Conservation (phyloP, 352 stramenopile species). For the Aphanomyces euteiches region DNA sequence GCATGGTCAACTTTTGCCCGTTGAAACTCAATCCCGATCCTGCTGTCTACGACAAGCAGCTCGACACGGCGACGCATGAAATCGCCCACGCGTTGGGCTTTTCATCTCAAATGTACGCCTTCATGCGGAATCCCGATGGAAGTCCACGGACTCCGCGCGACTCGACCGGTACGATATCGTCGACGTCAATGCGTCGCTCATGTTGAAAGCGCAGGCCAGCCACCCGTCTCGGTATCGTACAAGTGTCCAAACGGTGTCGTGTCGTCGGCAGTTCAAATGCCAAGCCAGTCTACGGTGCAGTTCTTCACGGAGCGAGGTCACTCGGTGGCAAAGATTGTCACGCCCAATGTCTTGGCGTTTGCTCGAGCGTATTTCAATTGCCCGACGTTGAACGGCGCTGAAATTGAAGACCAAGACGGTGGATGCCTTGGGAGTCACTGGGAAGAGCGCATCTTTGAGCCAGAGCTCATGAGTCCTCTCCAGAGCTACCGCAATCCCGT, state of each 20-base stretch:
- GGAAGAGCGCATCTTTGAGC: conserved; percentile 80
- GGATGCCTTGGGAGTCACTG: conserved; percentile 76
- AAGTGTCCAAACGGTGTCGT: conserved; percentile 55
- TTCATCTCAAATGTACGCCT: conserved; percentile 67
- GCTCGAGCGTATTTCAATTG: conserved; percentile 70
- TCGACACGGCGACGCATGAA: conserved; percentile 74
- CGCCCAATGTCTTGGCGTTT: conserved; percentile 53
- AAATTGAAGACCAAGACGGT: conserved; percentile 74
- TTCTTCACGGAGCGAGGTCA: conserved; percentile 54
- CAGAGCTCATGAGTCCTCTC: conserved; percentile 77
- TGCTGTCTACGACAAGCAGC: conserved; percentile 55
- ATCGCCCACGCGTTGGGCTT: conserved; percentile 79
- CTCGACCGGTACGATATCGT: conserved; percentile 28
- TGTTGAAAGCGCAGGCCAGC: conserved; percentile 34
- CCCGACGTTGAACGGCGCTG: conserved; percentile 47
- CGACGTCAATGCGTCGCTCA: background rate
- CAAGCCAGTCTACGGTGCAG: conserved; percentile 45
- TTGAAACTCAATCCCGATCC: conserved; percentile 52
- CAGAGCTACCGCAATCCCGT: conserved; percentile 72
- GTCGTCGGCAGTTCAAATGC: conserved; percentile 40
- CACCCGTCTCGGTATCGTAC: conserved; percentile 31
- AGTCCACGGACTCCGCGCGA: conserved; percentile 61
- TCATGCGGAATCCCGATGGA: conserved; percentile 64
- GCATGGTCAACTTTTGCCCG: conserved; percentile 82
- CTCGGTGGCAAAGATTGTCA: conserved; percentile 64